These are phyloP conservation scores for Septoria petroselini DNA, from an alignment of 2,329 filamentous ascomycete species.

Conservation along the genomic window DNA sequence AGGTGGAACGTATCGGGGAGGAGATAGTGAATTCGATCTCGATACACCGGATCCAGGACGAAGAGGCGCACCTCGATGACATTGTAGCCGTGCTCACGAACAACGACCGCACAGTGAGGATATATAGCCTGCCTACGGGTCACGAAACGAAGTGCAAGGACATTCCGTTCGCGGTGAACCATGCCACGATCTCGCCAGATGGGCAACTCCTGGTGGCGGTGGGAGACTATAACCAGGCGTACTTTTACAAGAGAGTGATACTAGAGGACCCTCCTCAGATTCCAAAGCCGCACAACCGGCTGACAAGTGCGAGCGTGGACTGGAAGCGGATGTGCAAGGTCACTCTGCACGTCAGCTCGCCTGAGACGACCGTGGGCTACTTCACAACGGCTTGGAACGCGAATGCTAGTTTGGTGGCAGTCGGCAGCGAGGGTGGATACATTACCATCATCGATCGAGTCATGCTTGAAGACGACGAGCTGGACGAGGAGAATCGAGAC, in stretches of 20 bases:
- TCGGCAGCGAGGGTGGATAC: slow-evolving; percentile 76
- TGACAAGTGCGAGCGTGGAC: slow-evolving; percentile 36
- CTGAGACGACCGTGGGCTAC: slow-evolving; percentile 53
- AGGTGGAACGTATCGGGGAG: slow-evolving; percentile 58
- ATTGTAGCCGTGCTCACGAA: slow-evolving; percentile 76
- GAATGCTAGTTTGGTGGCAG: slow-evolving; percentile 67
- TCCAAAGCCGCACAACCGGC: slow-evolving; percentile 39
- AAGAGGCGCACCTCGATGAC: slow-evolving; percentile 46
- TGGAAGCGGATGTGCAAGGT: slow-evolving; percentile 46
- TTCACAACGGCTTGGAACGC: slow-evolving; percentile 76
- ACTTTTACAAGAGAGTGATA: slow-evolving; percentile 65
- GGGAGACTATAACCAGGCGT: slow-evolving; percentile 81
- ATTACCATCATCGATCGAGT: slow-evolving; percentile 70
- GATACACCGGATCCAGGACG: slow-evolving; percentile 58
- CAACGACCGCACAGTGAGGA: slow-evolving; percentile 83
- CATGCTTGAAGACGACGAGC: slow-evolving; percentile 37
- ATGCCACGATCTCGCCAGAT: slow-evolving; percentile 88
- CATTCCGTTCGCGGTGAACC: slow-evolving; percentile 85
- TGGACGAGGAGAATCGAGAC: slow-evolving; percentile 40
- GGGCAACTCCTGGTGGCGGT: slow-evolving; percentile 77
- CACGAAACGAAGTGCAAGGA: slow-evolving; percentile 67
- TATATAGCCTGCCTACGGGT: slow-evolving; percentile 72
- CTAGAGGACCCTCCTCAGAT: slow-evolving; percentile 36
- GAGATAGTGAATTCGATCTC: slow-evolving; percentile 66
- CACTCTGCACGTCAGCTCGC: slow-evolving; percentile 41